Evolutionary conservation across 2,329 filamentous ascomycete genomes (phyloP).

Genomic region (Ceratocystis albifundus): DNA sequence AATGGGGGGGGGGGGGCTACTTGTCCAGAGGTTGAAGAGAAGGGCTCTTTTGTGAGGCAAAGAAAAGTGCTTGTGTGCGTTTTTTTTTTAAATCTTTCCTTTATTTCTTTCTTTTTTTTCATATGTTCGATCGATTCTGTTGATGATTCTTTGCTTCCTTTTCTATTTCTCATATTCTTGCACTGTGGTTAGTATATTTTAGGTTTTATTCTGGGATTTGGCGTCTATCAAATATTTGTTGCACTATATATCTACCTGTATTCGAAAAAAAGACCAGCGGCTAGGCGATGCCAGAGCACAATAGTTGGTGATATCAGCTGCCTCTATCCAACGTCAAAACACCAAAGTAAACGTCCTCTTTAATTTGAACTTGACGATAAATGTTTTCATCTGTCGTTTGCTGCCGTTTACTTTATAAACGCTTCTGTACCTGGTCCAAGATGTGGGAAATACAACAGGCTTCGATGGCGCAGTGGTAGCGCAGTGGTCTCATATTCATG

Average conservation of each 20-base stretch:
- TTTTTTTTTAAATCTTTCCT: not conserved
- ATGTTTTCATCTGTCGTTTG: too few relatives aligned
- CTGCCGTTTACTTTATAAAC: too few relatives aligned
- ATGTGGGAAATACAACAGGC: constrained; percentile 20
- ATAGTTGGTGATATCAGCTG: too few relatives aligned
- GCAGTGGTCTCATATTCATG: constrained; percentile 24
- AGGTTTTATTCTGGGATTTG: constrained; percentile 10
- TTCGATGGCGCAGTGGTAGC: constrained; percentile 24
- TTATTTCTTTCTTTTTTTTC: too few relatives aligned
- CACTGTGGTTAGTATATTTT: not conserved
- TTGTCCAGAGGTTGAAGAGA: not conserved
- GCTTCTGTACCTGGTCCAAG: not conserved
- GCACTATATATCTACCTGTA: not conserved
- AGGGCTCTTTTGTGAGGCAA: not conserved
- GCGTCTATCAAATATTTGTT: constrained; percentile 11
- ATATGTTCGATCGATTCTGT: not conserved
- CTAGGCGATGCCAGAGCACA: too few relatives aligned
- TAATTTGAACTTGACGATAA: too few relatives aligned
- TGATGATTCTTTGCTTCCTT: not conserved
- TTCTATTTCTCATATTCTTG: constrained; percentile 14
- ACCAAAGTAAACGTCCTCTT: too few relatives aligned
- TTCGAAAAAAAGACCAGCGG: not conserved
- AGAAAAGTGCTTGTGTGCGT: constrained; percentile 7
- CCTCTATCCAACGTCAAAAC: too few relatives aligned
- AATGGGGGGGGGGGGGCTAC: not conserved